Conservation (phyloP, 768 basidiomycete species). For the Sistotremastrum niveocremeum region DNA sequence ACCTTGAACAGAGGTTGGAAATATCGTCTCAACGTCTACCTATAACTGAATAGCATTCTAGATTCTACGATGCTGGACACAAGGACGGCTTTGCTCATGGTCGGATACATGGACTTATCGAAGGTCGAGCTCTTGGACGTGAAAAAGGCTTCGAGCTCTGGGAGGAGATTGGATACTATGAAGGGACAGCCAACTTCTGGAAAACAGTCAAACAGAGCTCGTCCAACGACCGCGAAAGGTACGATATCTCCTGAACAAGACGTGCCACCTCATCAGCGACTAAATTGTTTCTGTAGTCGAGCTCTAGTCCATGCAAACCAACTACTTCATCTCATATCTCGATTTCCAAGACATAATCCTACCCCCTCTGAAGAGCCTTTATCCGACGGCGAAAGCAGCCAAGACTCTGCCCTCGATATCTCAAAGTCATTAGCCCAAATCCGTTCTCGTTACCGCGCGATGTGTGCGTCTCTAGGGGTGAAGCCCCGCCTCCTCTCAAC, state of each 20-base stretch:
- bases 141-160: slow-evolving; percentile 92
- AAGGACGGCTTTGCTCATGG: slow-evolving; percentile 74
- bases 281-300: slow-evolving; percentile 27
- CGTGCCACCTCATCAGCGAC: not conserved
- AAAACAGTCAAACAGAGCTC: slow-evolving; percentile 30
- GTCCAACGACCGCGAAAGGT: slow-evolving; percentile 34
- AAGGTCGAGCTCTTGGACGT: slow-evolving; percentile 78
- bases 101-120: slow-evolving; percentile 76
- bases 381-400: not conserved
- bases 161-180: slow-evolving; percentile 93
- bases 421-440: slow-evolving; percentile 70
- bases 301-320: slow-evolving; percentile 47
- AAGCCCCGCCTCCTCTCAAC: slow-evolving; percentile 28
- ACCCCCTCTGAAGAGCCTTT: slow-evolving; percentile 27
- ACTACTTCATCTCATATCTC: slow-evolving; percentile 55
- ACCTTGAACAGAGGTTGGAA: no score
- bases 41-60: slow-evolving; percentile 13
- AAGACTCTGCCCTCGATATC: slow-evolving; percentile 45
- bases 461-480: slow-evolving; percentile 74
- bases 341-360: slow-evolving; percentile 73
- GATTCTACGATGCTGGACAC: slow-evolving; percentile 75
- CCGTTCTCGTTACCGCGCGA: slow-evolving; percentile 72
- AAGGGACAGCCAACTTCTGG: slow-evolving; percentile 76
- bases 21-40: no score
- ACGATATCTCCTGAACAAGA: not conserved